Evolutionary conservation across 176 grass and related monocot genomes (phyloP).

Genomic region (Hordeum marinum): DNA sequence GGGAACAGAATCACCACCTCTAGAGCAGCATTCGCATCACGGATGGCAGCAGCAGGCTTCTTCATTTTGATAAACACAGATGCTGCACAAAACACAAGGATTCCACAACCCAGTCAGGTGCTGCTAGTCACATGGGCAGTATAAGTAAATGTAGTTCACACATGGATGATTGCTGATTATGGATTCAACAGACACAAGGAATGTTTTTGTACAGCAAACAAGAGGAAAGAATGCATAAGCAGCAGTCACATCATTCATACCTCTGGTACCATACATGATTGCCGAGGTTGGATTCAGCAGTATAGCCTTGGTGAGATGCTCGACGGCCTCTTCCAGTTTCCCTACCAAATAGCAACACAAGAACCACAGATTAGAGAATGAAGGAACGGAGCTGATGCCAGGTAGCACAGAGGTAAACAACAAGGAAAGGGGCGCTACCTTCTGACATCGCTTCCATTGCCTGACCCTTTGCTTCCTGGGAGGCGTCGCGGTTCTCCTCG

Average conservation of each 20-base stretch:
- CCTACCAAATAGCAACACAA: conserved; percentile 27
- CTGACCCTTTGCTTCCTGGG: conserved; percentile 80
- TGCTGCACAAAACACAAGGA: conserved; percentile 38
- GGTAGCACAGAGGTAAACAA: not conserved
- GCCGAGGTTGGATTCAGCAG: conserved; percentile 82
- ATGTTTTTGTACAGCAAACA: not conserved
- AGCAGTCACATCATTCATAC: conserved; percentile 9
- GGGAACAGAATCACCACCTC: conserved; percentile 37
- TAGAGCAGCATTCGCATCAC: conserved; percentile 87
- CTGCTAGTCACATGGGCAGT: not conserved
- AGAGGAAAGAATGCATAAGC: not conserved
- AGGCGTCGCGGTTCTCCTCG: conserved; percentile 83
- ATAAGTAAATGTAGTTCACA: not conserved
- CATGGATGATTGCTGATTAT: not conserved
- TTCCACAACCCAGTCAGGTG: not conserved
- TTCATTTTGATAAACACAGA: conserved; percentile 96
- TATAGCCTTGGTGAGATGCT: conserved; percentile 88
- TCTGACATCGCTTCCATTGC: conserved; percentile 89
- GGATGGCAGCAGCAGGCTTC: conserved; percentile 89
- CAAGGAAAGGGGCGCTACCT: conserved; percentile 50
- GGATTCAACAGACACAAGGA: not conserved
- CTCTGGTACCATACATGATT: conserved; percentile 97
- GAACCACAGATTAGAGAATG: not conserved
- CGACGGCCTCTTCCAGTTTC: conserved; percentile 75
- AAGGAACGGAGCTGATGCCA: not conserved